phyloP scores from a whole-genome alignment of 2,329 filamentous ascomycete genomes.

The Colletotrichum musicola region DNA sequence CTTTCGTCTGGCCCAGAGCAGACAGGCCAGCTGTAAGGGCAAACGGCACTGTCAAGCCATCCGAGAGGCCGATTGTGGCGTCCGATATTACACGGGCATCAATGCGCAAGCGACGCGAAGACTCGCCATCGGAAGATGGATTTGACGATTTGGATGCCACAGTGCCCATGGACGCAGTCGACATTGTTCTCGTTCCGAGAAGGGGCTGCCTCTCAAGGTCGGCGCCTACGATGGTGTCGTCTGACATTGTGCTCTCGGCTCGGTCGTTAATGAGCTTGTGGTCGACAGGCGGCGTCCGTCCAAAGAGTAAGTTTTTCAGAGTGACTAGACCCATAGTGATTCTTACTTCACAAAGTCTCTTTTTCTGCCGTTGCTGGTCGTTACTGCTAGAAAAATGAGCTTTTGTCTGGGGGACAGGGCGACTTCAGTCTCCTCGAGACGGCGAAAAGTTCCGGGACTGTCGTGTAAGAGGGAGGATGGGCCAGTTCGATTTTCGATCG shows the following conservation, averaged over 20 bases:
- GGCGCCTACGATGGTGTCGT: slow-evolving; percentile 37
- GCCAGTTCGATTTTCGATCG: neutral
- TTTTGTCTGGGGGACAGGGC: neutral
- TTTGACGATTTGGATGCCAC: slow-evolving; percentile 21
- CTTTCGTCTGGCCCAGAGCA: slow-evolving; percentile 71
- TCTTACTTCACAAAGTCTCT: neutral
- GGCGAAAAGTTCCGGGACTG: neutral
- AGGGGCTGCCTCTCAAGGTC: slow-evolving; percentile 41
- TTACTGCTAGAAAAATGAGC: neutral
- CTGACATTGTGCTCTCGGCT: slow-evolving; percentile 36
- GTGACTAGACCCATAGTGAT: slow-evolving; percentile 39
- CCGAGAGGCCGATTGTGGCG: slow-evolving; percentile 75
- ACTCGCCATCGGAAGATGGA: slow-evolving; percentile 19
- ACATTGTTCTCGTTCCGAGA: slow-evolving; percentile 27
- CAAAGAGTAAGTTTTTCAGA: slow-evolving; percentile 40
- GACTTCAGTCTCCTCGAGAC: neutral
- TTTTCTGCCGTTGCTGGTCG: neutral
- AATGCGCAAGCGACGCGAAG: slow-evolving; percentile 35
- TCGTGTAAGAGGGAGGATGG: neutral
- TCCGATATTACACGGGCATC: slow-evolving; percentile 42
- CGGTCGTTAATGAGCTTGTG: slow-evolving; percentile 16
- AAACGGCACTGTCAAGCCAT: slow-evolving; percentile 84
- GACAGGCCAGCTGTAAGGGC: slow-evolving; percentile 81
- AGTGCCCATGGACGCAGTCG: slow-evolving; percentile 24
- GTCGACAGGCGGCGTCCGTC: slow-evolving; percentile 22